Evolutionary conservation across 257 asterid genomes (phyloP), one percentile per base, ranked within the genome.

Genomic region (Primulina tabacum): DNA sequence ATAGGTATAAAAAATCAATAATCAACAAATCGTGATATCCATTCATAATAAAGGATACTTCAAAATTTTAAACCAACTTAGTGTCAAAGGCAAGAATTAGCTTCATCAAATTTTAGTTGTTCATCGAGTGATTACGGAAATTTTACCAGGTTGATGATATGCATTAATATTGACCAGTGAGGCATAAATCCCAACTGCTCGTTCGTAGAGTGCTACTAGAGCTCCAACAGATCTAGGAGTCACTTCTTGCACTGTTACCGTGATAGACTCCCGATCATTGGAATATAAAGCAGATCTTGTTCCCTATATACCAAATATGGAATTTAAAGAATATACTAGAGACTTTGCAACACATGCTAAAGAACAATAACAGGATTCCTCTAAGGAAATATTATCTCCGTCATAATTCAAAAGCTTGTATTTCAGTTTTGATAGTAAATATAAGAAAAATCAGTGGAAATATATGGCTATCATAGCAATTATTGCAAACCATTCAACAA

Each of bases 171-270:
- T 94, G 78, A 94, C 86, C 73, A 94, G 81, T 14, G 98, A 85
- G 47, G 99, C 98, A 76, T 94, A 94, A 70, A 94, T 79, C 59
- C 99, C 99, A 64, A 94, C 99, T 11, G 99, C 99, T 75, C 99
- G 87, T 82, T 94, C 99, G 5, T 94, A 94, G 73, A 94, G 95
- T 67, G 97, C 99, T 68, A 94, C 71, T 58, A 94, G 73, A 76
- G 99, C 99, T 68, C 99, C 99, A 72, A 91, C 97, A 20, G 97
- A 88, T 76, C 92, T 91, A 61, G 99, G 97, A 0, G 99, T 94
- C 74, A 94, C 99, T 79, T 91, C 97, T 83, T 94, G 82, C 75
- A 94, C 96, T n/a, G 96, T 91, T 75, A 94, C 97, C 61, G 96
- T 94, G 72, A 94, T 83, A 65, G 99, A 94, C 86, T 94, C 99